Evolutionary conservation across 768 basidiomycete species (phyloP).

Genomic region (Naematelia encephala): DNA sequence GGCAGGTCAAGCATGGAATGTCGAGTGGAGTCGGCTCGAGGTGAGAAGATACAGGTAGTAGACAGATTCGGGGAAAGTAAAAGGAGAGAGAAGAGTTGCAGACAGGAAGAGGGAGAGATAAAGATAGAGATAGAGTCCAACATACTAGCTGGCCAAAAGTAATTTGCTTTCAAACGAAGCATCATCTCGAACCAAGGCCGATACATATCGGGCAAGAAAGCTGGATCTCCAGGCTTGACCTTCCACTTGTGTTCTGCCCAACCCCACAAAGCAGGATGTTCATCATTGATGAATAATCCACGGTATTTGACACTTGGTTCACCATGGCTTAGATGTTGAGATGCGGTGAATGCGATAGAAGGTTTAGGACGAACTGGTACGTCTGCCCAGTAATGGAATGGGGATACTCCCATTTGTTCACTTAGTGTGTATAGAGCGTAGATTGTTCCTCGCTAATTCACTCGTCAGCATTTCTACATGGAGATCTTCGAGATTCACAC

Average conservation of each 20-base stretch:
- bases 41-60: too few species aligned
- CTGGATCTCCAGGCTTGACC: conserved; percentile 60
- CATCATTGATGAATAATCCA: conserved; percentile 70
- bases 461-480: too few species aligned
- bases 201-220: conserved; percentile 57
- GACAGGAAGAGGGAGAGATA: neutral
- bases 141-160: conserved; percentile 61
- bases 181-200: conserved; percentile 59
- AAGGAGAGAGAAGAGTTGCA: neutral
- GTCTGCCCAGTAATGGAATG: conserved; percentile 66
- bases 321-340: conserved; percentile 56
- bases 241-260: conserved; percentile 71
- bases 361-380: conserved; percentile 60
- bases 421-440: conserved; percentile 66
- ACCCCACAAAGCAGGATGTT: conserved; percentile 66
- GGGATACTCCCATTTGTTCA: conserved; percentile 63
- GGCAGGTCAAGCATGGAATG: too few species aligned
- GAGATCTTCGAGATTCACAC: neutral
- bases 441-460: conserved; percentile 61
- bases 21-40: too few species aligned
- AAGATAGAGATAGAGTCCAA: conserved; percentile 7
- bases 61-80: too few species aligned
- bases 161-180: conserved; percentile 65
- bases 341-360: conserved; percentile 53
- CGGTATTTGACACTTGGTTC: conserved; percentile 67